phyloP scores from a whole-genome alignment of 2,329 filamentous ascomycete species.

The Claviceps sp. region DNA sequence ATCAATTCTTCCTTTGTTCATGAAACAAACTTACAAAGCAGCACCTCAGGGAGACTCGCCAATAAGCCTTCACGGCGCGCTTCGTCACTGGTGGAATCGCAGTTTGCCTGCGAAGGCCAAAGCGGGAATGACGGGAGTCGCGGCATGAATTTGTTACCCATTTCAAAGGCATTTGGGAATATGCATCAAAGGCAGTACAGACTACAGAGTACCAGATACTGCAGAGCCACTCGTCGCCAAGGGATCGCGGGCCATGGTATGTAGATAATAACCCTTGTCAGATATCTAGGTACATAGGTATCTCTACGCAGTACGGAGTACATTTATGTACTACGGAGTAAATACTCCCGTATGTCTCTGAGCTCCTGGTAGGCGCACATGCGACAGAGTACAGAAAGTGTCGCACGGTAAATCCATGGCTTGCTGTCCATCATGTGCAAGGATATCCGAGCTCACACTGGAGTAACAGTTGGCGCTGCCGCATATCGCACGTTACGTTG shows the following conservation, averaged over 20 bases:
- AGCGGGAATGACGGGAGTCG: background rate
- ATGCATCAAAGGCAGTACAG: background rate
- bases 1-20: background rate
- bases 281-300: too few species aligned
- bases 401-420: background rate
- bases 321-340: too few species aligned
- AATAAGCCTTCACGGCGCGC: background rate
- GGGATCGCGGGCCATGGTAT: too few species aligned
- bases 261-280: too few species aligned
- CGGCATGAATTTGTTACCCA: background rate
- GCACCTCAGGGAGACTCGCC: background rate
- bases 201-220: too few species aligned
- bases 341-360: too few species aligned
- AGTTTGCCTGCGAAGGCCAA: background rate
- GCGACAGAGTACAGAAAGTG: background rate
- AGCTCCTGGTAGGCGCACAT: background rate
- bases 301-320: too few species aligned
- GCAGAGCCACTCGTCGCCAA: too few species aligned
- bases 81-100: background rate
- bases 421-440: background rate
- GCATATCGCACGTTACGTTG: background rate
- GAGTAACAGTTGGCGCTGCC: background rate
- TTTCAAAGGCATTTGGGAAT: background rate
- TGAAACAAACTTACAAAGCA: too few species aligned
- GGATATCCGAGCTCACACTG: constrained; percentile 1